Evolutionary conservation across 805 yeast species (phyloP), one percentile per base, ranked within the genome.

Genomic region (Candida suzukii): DNA sequence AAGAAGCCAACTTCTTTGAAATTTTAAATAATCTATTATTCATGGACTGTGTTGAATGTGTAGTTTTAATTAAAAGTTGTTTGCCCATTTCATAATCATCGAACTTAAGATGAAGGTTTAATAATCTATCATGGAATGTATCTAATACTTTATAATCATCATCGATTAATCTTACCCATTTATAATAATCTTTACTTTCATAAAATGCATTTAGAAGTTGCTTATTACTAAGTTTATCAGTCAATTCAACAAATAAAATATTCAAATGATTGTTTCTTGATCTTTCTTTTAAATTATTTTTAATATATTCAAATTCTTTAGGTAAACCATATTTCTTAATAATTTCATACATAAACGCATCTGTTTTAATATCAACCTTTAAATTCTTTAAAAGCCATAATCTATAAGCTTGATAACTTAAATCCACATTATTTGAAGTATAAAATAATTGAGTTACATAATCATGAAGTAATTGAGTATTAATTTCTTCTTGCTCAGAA

Each of bases 271-370:
- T 41, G 7, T 39, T 36, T 37, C 39, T 33, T n/a, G 45, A 45
- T n/a, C 48, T 38, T 13, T 37, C 40, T 17, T 32, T 40, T 21
- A 56, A 30, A 11, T 44, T 41, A 2, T 36, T 28, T 26, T 43
- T 47, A n/a, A 57, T 40, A 57, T 54, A 56, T 2, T 41, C 39
- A 19, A 48, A 41, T 27, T 60, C 53, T 20, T 54, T 58, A 9
- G 21, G 21, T 2, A 47, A 27, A 3, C 56, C 58, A 18, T 41
- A 29, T n/a, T 47, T 46, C 12, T 40, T 17, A 11, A 58, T 14
- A 6, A 53, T 35, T 37, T 43, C 46, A 32, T 49, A 56, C 27
- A 60, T 21, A 18, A 44, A 45, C 3, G 52, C 52, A 37, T 56
- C 58, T 8, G 60, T 52, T 13, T 45, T 39, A 12, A 47, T 39